phyloP scores from a whole-genome alignment of 805 yeast genomes.

The Yarrowia sp. region DNA sequence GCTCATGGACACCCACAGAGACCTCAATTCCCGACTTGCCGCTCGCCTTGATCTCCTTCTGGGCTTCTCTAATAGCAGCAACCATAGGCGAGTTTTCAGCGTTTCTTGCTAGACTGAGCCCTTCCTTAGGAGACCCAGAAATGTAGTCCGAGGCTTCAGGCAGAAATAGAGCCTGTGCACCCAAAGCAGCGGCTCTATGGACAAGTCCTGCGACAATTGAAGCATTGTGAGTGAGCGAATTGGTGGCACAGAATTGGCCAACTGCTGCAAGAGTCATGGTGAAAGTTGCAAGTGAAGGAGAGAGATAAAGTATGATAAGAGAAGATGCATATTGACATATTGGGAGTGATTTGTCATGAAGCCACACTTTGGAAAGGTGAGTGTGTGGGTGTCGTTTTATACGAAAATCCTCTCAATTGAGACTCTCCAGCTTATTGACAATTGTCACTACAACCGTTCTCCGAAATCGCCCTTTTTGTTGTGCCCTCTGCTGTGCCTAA shows the following conservation, averaged over 20 bases:
- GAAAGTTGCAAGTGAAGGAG: background rate
- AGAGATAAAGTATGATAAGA: conserved; percentile 17
- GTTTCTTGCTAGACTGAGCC: conserved; percentile 62
- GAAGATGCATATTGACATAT: conserved; percentile 16
- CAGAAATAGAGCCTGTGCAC: conserved; percentile 75
- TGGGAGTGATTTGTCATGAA: conserved; percentile 12
- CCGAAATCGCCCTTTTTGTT: too few relatives aligned
- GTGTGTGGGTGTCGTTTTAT: background rate
- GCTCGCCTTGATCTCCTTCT: conserved; percentile 52
- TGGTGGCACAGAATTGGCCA: conserved; percentile 84
- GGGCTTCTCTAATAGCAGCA: conserved; percentile 53
- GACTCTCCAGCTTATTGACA: too few relatives aligned
- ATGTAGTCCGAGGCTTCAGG: conserved; percentile 96
- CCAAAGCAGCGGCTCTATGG: conserved; percentile 63
- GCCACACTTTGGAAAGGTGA: background rate
- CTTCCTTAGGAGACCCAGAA: conserved; percentile 71
- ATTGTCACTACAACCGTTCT: too few relatives aligned
- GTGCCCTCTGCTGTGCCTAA: too few relatives aligned
- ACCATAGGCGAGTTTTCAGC: conserved; percentile 49
- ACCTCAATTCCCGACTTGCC: conserved; percentile 61
- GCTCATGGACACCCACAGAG: conserved; percentile 90
- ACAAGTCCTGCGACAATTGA: conserved; percentile 65
- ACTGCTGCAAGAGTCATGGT: conserved; percentile 72
- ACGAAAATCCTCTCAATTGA: background rate
- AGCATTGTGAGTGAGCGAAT: conserved; percentile 66